Conservation (phyloP, 2,329 filamentous ascomycete genomes). For the Aspergillus unguis region DNA sequence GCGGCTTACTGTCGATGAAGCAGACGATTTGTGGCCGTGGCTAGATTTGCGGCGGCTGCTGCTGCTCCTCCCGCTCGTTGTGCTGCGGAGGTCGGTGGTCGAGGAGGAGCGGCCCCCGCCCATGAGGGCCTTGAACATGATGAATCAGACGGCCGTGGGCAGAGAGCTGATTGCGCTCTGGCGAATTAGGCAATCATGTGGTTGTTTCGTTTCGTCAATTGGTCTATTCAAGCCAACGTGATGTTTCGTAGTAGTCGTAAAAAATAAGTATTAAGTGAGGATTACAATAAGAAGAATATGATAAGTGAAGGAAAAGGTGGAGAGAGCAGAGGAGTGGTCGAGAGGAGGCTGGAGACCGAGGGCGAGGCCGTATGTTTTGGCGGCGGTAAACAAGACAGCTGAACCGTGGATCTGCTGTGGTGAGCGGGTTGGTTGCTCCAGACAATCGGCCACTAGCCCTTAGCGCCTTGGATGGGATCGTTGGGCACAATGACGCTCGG, state of each 20-base stretch:
- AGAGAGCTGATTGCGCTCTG: slow-evolving; percentile 25
- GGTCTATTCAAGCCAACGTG: slow-evolving; percentile 1
- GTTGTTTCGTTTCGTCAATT: slow-evolving; percentile 1
- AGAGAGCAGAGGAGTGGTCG: slow-evolving; percentile 1
- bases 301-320: slow-evolving; percentile 3
- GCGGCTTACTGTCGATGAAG: slow-evolving; percentile 33
- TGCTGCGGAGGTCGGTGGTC: slow-evolving; percentile 33
- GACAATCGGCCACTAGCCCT: slow-evolving; percentile 26
- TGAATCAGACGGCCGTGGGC: slow-evolving; percentile 18
- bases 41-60: slow-evolving; percentile 31
- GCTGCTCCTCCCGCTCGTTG: slow-evolving; percentile 28
- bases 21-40: slow-evolving; percentile 27
- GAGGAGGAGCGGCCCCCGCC: slow-evolving; percentile 36
- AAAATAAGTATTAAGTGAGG: slow-evolving; percentile 9
- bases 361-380: slow-evolving; percentile 11
- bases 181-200: slow-evolving; percentile 28
- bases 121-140: slow-evolving; percentile 40
- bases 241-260: slow-evolving; percentile 1
- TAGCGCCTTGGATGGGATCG: slow-evolving; percentile 18
- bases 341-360: slow-evolving; percentile 16
- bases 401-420: slow-evolving; percentile 31
- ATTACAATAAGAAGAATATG: slow-evolving; percentile 5
- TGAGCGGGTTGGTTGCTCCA: slow-evolving; percentile 27
- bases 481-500: not conserved
- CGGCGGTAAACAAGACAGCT: slow-evolving; percentile 32